These are phyloP conservation scores for Psidium friedrichsthalianum DNA, from an alignment of 345 rosid genomes.

Conservation along the genomic window DNA sequence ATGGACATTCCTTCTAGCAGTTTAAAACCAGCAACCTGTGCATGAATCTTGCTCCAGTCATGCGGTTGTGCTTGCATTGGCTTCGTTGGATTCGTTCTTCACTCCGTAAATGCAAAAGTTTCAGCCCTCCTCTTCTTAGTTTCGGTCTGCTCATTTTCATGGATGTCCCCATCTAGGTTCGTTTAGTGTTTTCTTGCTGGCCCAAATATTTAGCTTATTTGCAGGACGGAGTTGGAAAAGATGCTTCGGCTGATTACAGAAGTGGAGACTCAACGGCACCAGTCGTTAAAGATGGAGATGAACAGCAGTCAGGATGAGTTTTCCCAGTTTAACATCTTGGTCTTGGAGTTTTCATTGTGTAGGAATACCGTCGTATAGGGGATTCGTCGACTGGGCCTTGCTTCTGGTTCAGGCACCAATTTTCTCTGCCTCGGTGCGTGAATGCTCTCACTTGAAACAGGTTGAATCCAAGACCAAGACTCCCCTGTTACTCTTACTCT, in stretches of 20 bases:
- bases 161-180: not conserved
- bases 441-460: not conserved
- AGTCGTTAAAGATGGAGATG: not conserved
- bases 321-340: not conserved
- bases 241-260: not conserved
- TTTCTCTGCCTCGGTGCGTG: not conserved
- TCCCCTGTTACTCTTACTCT: not conserved
- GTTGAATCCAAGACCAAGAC: not conserved
- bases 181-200: not conserved
- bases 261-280: conserved; percentile 1
- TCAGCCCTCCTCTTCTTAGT: not conserved
- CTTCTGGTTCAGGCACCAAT: not conserved
- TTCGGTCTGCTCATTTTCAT: not conserved
- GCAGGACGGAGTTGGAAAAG: conserved; percentile 10
- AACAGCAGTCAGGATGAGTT: not conserved
- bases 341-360: not conserved
- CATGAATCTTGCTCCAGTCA: not conserved
- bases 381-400: not conserved
- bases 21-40: not conserved
- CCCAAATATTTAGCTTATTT: not conserved
- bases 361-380: not conserved
- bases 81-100: not conserved
- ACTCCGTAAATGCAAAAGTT: not conserved
- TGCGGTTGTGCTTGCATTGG: not conserved
- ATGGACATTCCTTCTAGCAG: not conserved